Base-by-base conservation (phyloP, 768 basidiomycete genomes). In the Trametes maxima region DNA sequence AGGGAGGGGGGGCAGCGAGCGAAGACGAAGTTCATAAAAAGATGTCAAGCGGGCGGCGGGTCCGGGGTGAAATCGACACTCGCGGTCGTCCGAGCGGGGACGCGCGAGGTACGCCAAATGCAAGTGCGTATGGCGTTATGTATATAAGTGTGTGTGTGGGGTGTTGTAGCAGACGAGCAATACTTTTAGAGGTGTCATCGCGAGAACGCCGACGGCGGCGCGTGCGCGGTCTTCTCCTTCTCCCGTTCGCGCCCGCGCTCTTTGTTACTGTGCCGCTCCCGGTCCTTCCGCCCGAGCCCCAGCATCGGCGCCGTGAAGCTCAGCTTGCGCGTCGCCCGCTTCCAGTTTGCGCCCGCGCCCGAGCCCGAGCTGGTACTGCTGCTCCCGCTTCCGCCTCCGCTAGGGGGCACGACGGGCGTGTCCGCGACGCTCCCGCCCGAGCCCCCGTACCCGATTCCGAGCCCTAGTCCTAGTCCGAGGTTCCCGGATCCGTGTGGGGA, bases 251-350 rank as follows among this genome's bases (percentile, higher is more conserved):
- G 37, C n/a, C 56, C 63, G 35, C 52, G 50, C 12, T 40, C 24
- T 42, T 46, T 12, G 28, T 65, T 51, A 69, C 78, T 79, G 36
- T 77, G 70, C 71, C 75, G 85, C 55, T 86, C 82, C 70, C 81
- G 79, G 44, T 74, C 73, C 74, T 82, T 72, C 79, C 80, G 76
- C 79, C 82, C 69, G 63, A 90, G 82, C 50, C 75, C 77, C 1
- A 82, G 75, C 65, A 85, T 83, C 50, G 86, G 84, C 51, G 82
- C 79, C 22, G 81, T 81, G 58, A 91, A 71, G 70, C 90, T 92
- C 73, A 92, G 73, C 75, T 92, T 91, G 57, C 88, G 78, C 68
- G 76, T 80, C 60, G 83, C 77, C 43, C 76, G 75, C 68, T 76
- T 82, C 58, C 75, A 62, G n/a, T 67, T 67, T 3, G 13, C 51